Evolutionary conservation across 805 yeast genomes (phyloP).

Genomic region (Kuraishia floccosa): DNA sequence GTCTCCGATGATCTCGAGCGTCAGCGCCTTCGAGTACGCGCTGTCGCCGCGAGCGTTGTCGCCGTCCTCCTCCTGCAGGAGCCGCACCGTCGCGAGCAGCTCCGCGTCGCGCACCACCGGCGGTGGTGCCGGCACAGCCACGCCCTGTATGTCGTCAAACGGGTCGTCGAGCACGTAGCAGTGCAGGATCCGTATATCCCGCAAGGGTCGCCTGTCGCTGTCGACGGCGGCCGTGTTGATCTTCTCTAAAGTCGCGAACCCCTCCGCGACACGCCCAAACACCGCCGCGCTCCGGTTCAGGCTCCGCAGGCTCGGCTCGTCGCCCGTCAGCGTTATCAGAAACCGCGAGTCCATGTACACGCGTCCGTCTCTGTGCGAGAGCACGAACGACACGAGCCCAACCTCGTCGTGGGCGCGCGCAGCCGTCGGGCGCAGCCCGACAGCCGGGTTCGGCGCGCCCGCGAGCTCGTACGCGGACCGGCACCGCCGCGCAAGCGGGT

Average conservation of each 20-base stretch:
- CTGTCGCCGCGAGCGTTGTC: slow-evolving; percentile 15
- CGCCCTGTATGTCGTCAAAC: slow-evolving; percentile 22
- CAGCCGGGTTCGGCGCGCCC: background rate
- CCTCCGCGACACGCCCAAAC: slow-evolving; percentile 45
- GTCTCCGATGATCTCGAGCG: slow-evolving; percentile 56
- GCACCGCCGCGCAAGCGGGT: slow-evolving; percentile 16
- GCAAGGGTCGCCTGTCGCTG: slow-evolving; percentile 25
- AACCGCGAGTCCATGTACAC: slow-evolving; percentile 20
- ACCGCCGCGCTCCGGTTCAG: slow-evolving; percentile 12
- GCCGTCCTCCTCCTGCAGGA: slow-evolving; percentile 11
- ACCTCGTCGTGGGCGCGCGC: slow-evolving; percentile 14
- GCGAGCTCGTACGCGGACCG: background rate
- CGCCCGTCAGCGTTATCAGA: slow-evolving; percentile 22
- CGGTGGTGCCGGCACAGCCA: slow-evolving; percentile 12
- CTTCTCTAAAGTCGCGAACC: slow-evolving; percentile 29
- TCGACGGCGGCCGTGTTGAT: slow-evolving; percentile 30
- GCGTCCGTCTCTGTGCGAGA: background rate
- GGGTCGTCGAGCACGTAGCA: slow-evolving; percentile 45
- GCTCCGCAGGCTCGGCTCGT: slow-evolving; percentile 12
- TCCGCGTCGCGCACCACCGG: slow-evolving; percentile 22
- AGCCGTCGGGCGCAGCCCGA: slow-evolving; percentile 5
- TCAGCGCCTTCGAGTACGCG: slow-evolving; percentile 42
- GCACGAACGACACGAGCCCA: slow-evolving; percentile 23
- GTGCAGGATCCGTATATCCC: slow-evolving; percentile 40
- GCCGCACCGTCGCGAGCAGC: slow-evolving; percentile 19